Base-by-base conservation (phyloP, 73 alveolate genomes). In the Blepharisma stoltei region DNA sequence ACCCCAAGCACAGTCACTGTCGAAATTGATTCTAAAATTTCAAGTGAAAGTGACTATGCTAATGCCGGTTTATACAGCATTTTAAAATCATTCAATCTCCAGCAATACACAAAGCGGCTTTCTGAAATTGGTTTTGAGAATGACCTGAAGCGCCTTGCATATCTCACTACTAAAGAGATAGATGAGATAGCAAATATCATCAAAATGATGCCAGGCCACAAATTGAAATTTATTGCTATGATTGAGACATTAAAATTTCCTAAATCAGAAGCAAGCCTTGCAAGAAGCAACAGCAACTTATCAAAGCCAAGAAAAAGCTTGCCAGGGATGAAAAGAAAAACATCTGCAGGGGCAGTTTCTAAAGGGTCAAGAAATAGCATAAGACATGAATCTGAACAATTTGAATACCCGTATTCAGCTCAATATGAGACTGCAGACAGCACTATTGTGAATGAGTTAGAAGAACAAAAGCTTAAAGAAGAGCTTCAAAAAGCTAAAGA, bases 151-250 rank as follows among this genome's bases (percentile, higher is more conserved):
- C 69, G 54, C 37, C 75, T 81, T 41, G 87, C 82, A 20, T 54
- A 8, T 14, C 54, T 77, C n/a, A 7, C 78, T 9, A 54, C 44
- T 0, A 47, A 75, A 20, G 89, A 81, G 6, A 20, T 77, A 18
- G 82, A 81, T 6, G 47, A 27, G n/a, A 50, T 81, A 38, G 20
- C 20, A 4, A 38, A 38, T 7, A 55, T 54, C 20, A 73, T 81
- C 55, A 81, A 78, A 69, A 67, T 81, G 14, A 18, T 81, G 6
- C 89, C 89, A 6, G 89, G 89, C 6, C 89, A 81, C 27, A 54
- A 69, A 81, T 69, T 53, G 11, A 81, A 77, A 44, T 73, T 81
- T 6, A 21, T 20, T 3, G 21, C 21, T 11, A 48, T 78, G 6
- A 21, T 78, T 27, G 38, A 47, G 6, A 67, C 66, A 32, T 32